phyloP scores from a whole-genome alignment of 2,329 filamentous ascomycete genomes.

The Fusarium devonianum region DNA sequence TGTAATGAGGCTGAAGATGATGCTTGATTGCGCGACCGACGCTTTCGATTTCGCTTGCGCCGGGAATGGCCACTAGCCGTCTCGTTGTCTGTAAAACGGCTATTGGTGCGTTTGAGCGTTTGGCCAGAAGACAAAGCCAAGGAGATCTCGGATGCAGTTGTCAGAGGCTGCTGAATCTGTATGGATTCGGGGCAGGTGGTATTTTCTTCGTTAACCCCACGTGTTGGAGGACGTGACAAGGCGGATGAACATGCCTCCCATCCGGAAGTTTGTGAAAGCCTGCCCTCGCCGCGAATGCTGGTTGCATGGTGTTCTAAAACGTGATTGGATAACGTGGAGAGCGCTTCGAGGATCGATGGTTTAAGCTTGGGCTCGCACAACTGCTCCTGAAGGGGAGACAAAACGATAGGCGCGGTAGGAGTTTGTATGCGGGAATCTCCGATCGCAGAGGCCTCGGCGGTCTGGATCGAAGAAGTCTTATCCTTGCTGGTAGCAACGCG shows the following conservation, averaged over 20 bases:
- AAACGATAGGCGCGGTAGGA: conserved; percentile 1
- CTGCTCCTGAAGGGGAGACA: conserved; percentile 8
- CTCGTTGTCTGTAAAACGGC: conserved; percentile 25
- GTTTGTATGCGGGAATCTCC: neutral
- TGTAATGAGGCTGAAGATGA: neutral
- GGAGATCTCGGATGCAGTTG: conserved; percentile 2
- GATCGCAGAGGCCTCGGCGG: neutral
- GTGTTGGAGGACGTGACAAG: conserved; percentile 4
- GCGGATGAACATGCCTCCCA: neutral
- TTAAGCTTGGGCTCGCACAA: neutral
- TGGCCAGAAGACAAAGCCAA: conserved; percentile 15
- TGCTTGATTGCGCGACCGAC: neutral
- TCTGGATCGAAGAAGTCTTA: conserved; percentile 13
- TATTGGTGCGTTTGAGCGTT: conserved; percentile 27
- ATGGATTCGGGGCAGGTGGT: neutral
- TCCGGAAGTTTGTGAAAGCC: conserved; percentile 7
- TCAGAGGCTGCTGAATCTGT: conserved; percentile 6
- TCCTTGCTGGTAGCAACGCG: neutral
- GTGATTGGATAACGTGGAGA: conserved; percentile 4
- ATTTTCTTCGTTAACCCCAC: conserved; percentile 2
- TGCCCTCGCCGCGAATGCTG: conserved; percentile 14
- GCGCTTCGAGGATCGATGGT: neutral
- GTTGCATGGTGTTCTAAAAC: conserved; percentile 10
- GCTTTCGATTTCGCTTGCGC: conserved; percentile 10
- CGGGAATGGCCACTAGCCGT: conserved; percentile 6